Evolutionary conservation across 1,139 yeast genomes (phyloP), one percentile per base, ranked within the genome.

Genomic region (Protomyces inouyei): DNA sequence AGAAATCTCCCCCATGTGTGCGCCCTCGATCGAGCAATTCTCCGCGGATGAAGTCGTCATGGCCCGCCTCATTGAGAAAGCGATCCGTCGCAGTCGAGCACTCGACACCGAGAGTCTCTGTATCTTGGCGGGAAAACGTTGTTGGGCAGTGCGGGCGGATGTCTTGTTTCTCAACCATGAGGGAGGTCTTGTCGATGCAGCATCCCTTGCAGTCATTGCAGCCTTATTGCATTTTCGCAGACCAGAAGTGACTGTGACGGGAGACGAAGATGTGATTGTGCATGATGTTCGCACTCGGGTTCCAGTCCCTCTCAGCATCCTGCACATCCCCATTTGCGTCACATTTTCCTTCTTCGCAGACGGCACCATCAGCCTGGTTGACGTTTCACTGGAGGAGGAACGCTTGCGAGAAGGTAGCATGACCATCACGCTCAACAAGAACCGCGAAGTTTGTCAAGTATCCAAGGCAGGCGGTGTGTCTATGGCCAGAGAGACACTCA

Each of bases 281-380:
- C 36, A 52, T 52, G 18, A 0, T 92, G 40, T 46, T 51, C 43
- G 85, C 46, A 97, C 92, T 72, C 82, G 96, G 67, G 90, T 88
- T 57, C 97, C 97, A 0, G 91, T 91, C 0, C 86, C 93, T 37
- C 79, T 93, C 65, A 87, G 96, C 61, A 83, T 93, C 18, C 78
- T 93, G 68, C 98, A 93, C 73, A 83, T 90, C 2, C 98, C 98
- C 1, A 82, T 93, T 56, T 90, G 97, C 75, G 85, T 91, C n/a
- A 87, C 96, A 0, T 91, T 88, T 76, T 86, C 91, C 48, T 88
- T 93, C 72, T 90, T 84, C 77, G 86, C 87, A 65, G 60, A 61
- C 32, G 67, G 68, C 23, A 59, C 61, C 12, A 60, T 64, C 66
- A 82, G 87, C 66, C 75, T 91, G 4, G 79, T 90, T 55, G 98